Conservation (phyloP, 1,284 basidiomycete genomes). For the Athelia sp. region DNA sequence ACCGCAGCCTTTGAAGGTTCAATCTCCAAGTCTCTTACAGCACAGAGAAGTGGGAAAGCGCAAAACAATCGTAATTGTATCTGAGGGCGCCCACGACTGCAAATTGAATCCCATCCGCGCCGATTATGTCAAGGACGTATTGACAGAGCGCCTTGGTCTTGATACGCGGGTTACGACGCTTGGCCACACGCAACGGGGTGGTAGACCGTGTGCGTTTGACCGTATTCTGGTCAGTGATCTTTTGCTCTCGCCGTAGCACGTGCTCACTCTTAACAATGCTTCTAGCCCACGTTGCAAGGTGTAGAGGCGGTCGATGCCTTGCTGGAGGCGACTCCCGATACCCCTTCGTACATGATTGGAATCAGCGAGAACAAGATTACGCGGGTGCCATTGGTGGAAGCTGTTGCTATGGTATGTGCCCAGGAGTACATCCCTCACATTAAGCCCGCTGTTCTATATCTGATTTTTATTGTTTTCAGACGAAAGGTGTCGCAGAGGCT, state of each 20-base stretch:
- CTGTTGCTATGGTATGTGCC: conserved; percentile 72
- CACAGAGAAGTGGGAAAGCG: conserved; percentile 92
- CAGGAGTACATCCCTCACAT: too few species aligned
- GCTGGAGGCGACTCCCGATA: conserved; percentile 84
- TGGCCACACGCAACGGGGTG: conserved; percentile 96
- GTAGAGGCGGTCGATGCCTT: conserved; percentile 91
- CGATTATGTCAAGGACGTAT: conserved; percentile 86
- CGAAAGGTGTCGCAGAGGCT: conserved; percentile 79
- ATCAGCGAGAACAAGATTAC: conserved; percentile 95
- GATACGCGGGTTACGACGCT: conserved; percentile 98
- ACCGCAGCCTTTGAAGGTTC: neutral
- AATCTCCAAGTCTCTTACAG: conserved; percentile 31
- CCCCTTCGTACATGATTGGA: conserved; percentile 97
- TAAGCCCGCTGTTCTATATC: conserved; percentile 4
- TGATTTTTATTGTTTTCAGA: conserved; percentile 45
- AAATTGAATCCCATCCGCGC: conserved; percentile 88
- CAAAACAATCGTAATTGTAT: conserved; percentile 97
- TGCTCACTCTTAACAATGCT: conserved; percentile 2
- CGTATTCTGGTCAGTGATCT: conserved; percentile 71
- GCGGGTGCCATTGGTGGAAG: conserved; percentile 87
- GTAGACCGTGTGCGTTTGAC: conserved; percentile 89
- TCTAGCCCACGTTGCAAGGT: conserved; percentile 89
- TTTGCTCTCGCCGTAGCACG: neutral
- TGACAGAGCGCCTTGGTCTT: conserved; percentile 82
- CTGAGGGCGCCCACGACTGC: conserved; percentile 90